A percentile compares a stretch with the other conserved stretches of the same genome.
Evolutionary conservation across 805 yeast genomes (phyloP).

Genomic region (Komagataella ulmi): DNA sequence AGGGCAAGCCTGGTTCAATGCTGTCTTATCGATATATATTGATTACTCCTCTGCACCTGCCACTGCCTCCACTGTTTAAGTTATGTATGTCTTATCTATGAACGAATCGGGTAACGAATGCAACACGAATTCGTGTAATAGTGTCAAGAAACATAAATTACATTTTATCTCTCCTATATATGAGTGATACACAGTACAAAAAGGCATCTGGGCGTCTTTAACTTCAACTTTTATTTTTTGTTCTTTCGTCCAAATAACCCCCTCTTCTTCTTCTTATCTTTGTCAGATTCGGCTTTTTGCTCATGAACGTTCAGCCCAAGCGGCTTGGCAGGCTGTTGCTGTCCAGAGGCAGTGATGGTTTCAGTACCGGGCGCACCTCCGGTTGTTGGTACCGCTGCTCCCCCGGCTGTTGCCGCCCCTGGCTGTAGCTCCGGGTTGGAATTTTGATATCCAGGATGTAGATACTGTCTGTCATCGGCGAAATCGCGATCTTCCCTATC

Average conservation of each 20-base stretch:
- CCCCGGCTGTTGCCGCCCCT: constrained; percentile 9
- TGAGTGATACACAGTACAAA: background rate
- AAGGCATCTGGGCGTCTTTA: background rate
- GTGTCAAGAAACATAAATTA: background rate
- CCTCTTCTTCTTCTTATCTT: constrained; percentile 57
- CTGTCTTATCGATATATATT: background rate
- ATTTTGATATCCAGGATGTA: background rate
- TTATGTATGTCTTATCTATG: background rate
- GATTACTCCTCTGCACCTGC: background rate
- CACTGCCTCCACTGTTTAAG: background rate
- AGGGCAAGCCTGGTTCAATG: background rate
- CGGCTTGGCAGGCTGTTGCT: constrained; percentile 31
- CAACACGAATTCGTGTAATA: background rate
- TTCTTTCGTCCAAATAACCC: constrained; percentile 65
- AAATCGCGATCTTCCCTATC: background rate
- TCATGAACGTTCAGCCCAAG: constrained; percentile 48
- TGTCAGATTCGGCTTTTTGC: constrained; percentile 12
- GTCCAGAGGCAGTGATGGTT: background rate
- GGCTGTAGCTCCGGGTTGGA: background rate
- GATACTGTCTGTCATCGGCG: background rate
- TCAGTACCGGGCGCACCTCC: background rate
- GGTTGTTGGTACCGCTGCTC: background rate
- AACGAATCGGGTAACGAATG: background rate
- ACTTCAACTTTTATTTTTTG: constrained; percentile 4
- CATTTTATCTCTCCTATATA: background rate